These are phyloP conservation scores for Monosporascus sp. DNA, from an alignment of 2,329 filamentous ascomycete species.

Conservation along the genomic window DNA sequence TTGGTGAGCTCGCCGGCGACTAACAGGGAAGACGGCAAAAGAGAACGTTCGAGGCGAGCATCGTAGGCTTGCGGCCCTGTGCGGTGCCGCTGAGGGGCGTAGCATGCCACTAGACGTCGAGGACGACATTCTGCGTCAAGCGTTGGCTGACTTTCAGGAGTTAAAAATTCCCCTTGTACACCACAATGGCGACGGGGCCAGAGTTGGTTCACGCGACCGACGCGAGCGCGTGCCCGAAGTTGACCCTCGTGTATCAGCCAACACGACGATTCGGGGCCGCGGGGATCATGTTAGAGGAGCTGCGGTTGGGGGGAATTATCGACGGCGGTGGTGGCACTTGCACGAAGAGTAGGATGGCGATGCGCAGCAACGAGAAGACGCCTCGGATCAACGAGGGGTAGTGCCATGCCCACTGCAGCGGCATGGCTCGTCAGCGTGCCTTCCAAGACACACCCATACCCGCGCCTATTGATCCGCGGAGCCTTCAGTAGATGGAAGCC, in stretches of 20 bases:
- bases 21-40: slow-evolving; percentile 42
- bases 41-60: slow-evolving; percentile 32
- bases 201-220: slow-evolving; percentile 35
- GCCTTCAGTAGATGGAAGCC: too few relatives aligned
- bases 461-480: too few relatives aligned
- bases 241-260: slow-evolving; percentile 36
- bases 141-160: too few relatives aligned
- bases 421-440: neutral
- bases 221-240: slow-evolving; percentile 33
- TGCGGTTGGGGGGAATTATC: neutral
- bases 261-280: slow-evolving; percentile 36
- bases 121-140: slow-evolving; percentile 36
- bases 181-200: slow-evolving; percentile 31
- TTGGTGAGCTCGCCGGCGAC: slow-evolving; percentile 47
- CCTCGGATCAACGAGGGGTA: slow-evolving; percentile 39
- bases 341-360: slow-evolving; percentile 38
- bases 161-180: slow-evolving; percentile 33
- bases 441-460: too few relatives aligned
- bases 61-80: slow-evolving; percentile 36
- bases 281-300: neutral
- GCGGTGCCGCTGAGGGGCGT: slow-evolving; percentile 37
- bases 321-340: slow-evolving; percentile 5
- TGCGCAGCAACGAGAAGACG: slow-evolving; percentile 31
- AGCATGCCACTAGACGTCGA: slow-evolving; percentile 46
- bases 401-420: slow-evolving; percentile 38